These are phyloP conservation scores for Plenodomus biglobosus DNA, from an alignment of 2,329 filamentous ascomycete species.

Conservation along the genomic window DNA sequence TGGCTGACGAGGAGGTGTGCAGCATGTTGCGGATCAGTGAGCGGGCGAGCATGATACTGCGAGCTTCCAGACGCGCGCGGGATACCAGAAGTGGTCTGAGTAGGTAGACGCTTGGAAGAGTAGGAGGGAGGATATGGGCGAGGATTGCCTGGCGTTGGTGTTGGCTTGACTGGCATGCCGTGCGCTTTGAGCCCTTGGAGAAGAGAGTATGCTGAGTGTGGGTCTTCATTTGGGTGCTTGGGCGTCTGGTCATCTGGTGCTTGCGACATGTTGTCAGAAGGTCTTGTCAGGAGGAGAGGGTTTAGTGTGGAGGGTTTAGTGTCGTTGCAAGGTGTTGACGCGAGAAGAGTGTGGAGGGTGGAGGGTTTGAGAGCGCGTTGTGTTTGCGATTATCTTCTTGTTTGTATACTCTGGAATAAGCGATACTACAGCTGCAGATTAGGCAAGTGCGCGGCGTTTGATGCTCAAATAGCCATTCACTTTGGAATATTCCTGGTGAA, in stretches of 20 bases:
- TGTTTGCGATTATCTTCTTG: too few relatives aligned
- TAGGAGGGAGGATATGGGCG: background rate
- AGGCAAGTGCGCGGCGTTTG: too few relatives aligned
- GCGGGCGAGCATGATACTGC: background rate
- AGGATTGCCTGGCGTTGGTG: background rate
- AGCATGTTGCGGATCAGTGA: background rate
- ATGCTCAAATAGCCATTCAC: too few relatives aligned
- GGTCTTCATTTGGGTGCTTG: background rate
- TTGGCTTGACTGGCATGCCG: background rate
- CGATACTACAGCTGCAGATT: too few relatives aligned
- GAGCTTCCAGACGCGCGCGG: background rate
- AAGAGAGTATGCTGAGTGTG: background rate
- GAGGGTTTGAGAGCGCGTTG: too few relatives aligned
- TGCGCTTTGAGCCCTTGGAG: background rate
- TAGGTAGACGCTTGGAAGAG: background rate
- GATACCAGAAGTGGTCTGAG: background rate
- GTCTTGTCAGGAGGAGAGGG: too few relatives aligned
- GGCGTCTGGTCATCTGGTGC: background rate
- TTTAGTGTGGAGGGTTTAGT: too few relatives aligned
- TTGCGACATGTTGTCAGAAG: background rate
- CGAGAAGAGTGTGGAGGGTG: too few relatives aligned
- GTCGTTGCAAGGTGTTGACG: too few relatives aligned
- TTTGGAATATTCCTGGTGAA: too few relatives aligned
- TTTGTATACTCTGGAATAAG: too few relatives aligned
- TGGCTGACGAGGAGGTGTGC: background rate